phyloP scores from a whole-genome alignment of 2,329 filamentous ascomycete species.

The Cadophora gregata region DNA sequence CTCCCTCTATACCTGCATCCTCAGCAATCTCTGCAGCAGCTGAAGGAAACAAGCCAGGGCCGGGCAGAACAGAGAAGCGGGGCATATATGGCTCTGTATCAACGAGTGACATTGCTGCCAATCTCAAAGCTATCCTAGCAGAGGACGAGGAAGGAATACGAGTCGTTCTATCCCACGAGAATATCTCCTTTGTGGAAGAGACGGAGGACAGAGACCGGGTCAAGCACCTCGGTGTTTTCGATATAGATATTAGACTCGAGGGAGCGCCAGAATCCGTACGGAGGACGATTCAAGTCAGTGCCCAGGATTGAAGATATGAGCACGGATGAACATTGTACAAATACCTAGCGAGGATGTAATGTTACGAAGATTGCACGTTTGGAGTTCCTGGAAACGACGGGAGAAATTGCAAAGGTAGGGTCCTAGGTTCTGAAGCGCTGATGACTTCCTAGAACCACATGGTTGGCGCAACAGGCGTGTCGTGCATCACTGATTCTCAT shows the following conservation, averaged over 20 bases:
- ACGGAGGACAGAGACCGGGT: slow-evolving; percentile 50
- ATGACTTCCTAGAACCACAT: background rate
- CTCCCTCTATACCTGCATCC: slow-evolving; percentile 43
- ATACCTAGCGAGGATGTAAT: slow-evolving; percentile 32
- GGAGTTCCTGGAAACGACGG: background rate
- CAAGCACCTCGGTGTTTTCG: slow-evolving; percentile 58
- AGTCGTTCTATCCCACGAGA: slow-evolving; percentile 54
- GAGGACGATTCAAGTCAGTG: slow-evolving; percentile 50
- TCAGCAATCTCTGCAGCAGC: slow-evolving; percentile 45
- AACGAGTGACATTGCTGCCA: slow-evolving; percentile 55
- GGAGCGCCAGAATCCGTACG: slow-evolving; percentile 51
- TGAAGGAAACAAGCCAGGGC: slow-evolving; percentile 42
- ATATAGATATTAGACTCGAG: slow-evolving; percentile 56
- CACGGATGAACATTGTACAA: slow-evolving; percentile 26
- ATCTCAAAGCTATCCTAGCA: slow-evolving; percentile 54
- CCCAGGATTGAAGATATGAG: slow-evolving; percentile 43
- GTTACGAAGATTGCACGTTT: slow-evolving; percentile 23
- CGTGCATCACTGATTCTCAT: background rate
- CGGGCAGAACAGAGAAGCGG: slow-evolving; percentile 34
- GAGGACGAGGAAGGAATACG: slow-evolving; percentile 57
- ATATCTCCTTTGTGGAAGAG: slow-evolving; percentile 55
- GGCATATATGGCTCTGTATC: slow-evolving; percentile 59
- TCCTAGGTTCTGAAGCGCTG: background rate
- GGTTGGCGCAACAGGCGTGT: background rate
- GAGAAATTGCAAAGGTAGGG: background rate